phyloP scores from a whole-genome alignment of 2,329 filamentous ascomycete genomes.

The Fusarium robinianum region DNA sequence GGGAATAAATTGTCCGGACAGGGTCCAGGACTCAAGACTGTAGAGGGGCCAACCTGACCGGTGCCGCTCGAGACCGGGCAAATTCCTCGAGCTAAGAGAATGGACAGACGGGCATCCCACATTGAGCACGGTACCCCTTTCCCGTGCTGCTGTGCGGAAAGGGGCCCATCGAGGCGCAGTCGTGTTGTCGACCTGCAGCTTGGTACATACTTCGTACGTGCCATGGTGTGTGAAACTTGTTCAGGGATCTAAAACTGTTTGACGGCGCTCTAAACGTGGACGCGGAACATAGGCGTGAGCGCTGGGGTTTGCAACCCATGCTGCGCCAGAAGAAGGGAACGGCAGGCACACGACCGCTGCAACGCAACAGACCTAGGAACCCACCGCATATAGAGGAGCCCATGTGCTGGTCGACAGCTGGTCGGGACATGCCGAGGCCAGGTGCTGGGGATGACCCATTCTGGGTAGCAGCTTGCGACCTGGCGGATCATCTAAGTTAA shows the following conservation, averaged over 20 bases:
- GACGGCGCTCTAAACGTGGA: slow-evolving; percentile 25
- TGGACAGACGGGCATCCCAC: slow-evolving; percentile 22
- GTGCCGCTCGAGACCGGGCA: slow-evolving; percentile 19
- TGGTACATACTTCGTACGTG: slow-evolving; percentile 33
- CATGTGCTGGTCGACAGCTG: slow-evolving; percentile 27
- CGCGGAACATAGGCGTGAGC: slow-evolving; percentile 28
- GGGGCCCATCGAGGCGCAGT: slow-evolving; percentile 32
- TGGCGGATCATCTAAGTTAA: slow-evolving; percentile 17
- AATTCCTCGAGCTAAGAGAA: slow-evolving; percentile 19
- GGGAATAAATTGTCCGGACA: slow-evolving; percentile 38
- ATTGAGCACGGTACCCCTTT: slow-evolving; percentile 26
- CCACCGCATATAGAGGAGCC: slow-evolving; percentile 15
- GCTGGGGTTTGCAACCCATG: slow-evolving; percentile 25
- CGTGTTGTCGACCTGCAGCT: slow-evolving; percentile 29
- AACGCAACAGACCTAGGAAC: slow-evolving; percentile 22
- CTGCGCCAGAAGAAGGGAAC: slow-evolving; percentile 24
- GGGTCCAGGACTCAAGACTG: slow-evolving; percentile 25
- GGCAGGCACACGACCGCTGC: slow-evolving; percentile 21
- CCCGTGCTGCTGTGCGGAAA: slow-evolving; percentile 17
- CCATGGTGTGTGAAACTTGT: slow-evolving; percentile 31
- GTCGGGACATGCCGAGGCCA: slow-evolving; percentile 35
- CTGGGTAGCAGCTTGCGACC: slow-evolving; percentile 13
- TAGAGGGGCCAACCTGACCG: slow-evolving; percentile 20
- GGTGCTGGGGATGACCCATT: slow-evolving; percentile 14
- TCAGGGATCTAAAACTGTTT: slow-evolving; percentile 26